Percentiles rank a stretch among this genome's conserved stretches.
These are phyloP conservation scores for Olyra latifolia DNA, from an alignment of 176 grass and related monocot genomes.

Conservation along the genomic window DNA sequence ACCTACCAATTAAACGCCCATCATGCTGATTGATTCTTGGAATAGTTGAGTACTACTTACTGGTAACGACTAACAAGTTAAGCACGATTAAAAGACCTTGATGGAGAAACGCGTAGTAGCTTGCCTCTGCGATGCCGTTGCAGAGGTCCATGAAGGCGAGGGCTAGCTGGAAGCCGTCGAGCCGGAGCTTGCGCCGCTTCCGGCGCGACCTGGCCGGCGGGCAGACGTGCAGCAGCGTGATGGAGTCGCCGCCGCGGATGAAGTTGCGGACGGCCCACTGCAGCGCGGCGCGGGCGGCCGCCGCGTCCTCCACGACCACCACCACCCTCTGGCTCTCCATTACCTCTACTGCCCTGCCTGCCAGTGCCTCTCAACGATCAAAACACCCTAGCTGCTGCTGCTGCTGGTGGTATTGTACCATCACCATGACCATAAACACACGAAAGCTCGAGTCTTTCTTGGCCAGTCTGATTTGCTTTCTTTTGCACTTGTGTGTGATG, in stretches of 20 bases:
- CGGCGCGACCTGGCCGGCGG: slow-evolving; percentile 49
- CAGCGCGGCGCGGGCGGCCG: slow-evolving; percentile 61
- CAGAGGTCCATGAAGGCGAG: slow-evolving; percentile 96
- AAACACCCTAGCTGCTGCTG: neutral
- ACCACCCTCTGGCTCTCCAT: slow-evolving; percentile 90
- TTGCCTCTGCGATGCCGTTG: slow-evolving; percentile 87
- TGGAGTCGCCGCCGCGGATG: slow-evolving; percentile 76
- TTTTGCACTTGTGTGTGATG: neutral
- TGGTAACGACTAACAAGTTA: too few species aligned
- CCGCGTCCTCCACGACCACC: slow-evolving; percentile 84
- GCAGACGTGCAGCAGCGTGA: slow-evolving; percentile 92
- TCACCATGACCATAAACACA: neutral
- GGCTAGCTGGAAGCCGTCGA: slow-evolving; percentile 83
- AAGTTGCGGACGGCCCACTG: slow-evolving; percentile 87
- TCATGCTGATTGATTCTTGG: neutral
- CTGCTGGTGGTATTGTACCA: neutral
- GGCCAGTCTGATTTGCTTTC: neutral
- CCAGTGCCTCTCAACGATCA: too few species aligned
- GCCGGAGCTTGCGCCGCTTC: slow-evolving; percentile 55
- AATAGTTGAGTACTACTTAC: too few species aligned
- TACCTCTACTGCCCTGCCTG: too few species aligned
- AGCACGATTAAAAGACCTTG: too few species aligned
- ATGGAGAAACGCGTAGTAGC: too few species aligned
- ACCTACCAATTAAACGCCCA: neutral
- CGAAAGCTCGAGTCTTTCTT: neutral